These are phyloP conservation scores for Chalaropsis ovoidea DNA, from an alignment of 2,329 filamentous ascomycete genomes.

Conservation along the genomic window DNA sequence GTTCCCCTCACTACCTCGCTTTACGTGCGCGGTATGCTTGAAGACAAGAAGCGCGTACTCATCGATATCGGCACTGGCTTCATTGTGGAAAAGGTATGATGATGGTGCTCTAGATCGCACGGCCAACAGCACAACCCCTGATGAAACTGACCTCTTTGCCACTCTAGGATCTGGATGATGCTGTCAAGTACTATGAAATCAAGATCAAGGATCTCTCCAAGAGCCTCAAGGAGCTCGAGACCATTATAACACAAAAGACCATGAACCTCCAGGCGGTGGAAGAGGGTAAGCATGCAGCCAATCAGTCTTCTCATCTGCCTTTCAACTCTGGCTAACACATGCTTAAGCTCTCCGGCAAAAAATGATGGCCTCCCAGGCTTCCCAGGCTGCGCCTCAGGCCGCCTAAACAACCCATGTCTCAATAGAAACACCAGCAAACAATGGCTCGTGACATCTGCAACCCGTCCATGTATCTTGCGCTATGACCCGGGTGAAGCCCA, in stretches of 20 bases:
- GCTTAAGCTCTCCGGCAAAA: conserved; percentile 35
- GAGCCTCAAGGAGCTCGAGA: conserved; percentile 48
- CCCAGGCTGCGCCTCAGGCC: conserved; percentile 12
- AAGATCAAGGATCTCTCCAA: conserved; percentile 45
- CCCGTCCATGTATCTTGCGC: neutral
- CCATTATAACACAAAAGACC: conserved; percentile 59
- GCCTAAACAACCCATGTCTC: neutral
- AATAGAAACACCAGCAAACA: conserved; percentile 10
- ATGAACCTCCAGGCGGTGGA: conserved; percentile 78
- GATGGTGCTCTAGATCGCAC: neutral
- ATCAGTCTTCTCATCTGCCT: neutral
- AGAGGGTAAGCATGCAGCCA: conserved; percentile 51
- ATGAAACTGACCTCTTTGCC: neutral
- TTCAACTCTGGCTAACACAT: conserved; percentile 20
- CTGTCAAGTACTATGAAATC: conserved; percentile 46
- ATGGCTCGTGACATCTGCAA: neutral
- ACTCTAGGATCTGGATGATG: conserved; percentile 42
- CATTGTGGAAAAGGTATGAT: conserved; percentile 73
- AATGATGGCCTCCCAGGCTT: conserved; percentile 29
- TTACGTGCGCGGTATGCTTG: conserved; percentile 77
- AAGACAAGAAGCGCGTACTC: conserved; percentile 64
- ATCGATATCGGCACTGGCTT: conserved; percentile 93
- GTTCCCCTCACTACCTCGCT: conserved; percentile 93
- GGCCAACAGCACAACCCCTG: neutral
- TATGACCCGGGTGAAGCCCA: neutral